A percentile compares a stretch with the other conserved stretches of the same genome.
These are phyloP conservation scores for Kalmusia sp. DNA, from an alignment of 2,329 filamentous ascomycete species.

Conservation along the genomic window DNA sequence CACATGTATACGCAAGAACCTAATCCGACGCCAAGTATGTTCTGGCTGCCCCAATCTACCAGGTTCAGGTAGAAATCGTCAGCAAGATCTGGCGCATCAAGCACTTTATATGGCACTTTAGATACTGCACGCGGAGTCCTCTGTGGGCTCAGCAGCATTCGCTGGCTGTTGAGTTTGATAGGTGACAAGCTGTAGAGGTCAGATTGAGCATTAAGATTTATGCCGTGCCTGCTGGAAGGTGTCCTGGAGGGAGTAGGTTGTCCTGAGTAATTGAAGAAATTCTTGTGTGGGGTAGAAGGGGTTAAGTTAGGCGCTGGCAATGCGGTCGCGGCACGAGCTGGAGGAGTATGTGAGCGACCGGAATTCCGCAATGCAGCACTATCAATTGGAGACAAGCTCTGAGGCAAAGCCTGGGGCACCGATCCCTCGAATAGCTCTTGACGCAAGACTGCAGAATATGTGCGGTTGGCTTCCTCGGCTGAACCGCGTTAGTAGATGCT, in stretches of 20 bases:
- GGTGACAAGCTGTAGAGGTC: constrained; percentile 97
- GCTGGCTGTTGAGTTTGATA: constrained; percentile 89
- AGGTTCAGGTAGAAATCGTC: constrained; percentile 98
- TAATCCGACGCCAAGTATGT: constrained; percentile 90
- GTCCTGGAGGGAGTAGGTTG: constrained; percentile 90
- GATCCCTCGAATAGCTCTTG: constrained; percentile 92
- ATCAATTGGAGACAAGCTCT: constrained; percentile 60
- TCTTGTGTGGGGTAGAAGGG: constrained; percentile 95
- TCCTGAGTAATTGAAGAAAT: constrained; percentile 89
- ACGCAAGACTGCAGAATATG: constrained; percentile 85
- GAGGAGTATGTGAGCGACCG: constrained; percentile 81
- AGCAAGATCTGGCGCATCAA: constrained; percentile 93
- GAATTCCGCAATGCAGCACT: constrained; percentile 66
- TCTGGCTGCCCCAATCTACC: constrained; percentile 96
- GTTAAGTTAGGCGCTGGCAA: constrained; percentile 78
- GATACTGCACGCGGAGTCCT: constrained; percentile 89
- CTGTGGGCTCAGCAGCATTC: constrained; percentile 88
- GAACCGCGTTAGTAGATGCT: constrained; percentile 22
- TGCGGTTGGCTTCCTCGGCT: constrained; percentile 94
- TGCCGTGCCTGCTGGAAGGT: constrained; percentile 84
- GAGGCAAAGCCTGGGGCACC: constrained; percentile 79
- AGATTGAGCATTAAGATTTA: constrained; percentile 86
- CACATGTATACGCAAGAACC: constrained; percentile 97
- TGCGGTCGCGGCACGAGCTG: constrained; percentile 66
- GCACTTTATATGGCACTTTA: constrained; percentile 96